These are phyloP conservation scores for Lactarius sp. DNA, from an alignment of 768 basidiomycete species.

Conservation along the genomic window DNA sequence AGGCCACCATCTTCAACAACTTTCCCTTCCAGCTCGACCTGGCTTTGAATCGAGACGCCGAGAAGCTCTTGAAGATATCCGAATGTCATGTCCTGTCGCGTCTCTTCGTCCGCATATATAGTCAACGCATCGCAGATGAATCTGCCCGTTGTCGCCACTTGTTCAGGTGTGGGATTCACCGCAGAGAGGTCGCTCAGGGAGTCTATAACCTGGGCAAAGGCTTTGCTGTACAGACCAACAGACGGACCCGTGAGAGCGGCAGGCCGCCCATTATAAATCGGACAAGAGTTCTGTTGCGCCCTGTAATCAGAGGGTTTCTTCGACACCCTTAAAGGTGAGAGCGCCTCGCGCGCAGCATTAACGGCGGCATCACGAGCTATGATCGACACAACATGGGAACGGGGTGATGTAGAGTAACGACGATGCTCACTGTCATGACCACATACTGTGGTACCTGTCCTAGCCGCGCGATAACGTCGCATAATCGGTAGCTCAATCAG, in stretches of 20 bases:
- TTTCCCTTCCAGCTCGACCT: not conserved
- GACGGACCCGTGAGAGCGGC: not conserved
- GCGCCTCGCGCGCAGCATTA: no score
- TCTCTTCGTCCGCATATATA: not conserved
- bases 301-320: no score
- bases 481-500: no score
- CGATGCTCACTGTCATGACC: no score
- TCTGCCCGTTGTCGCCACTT: not conserved
- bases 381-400: no score
- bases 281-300: not conserved
- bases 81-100: not conserved
- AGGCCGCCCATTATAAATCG: slow-evolving; percentile 1
- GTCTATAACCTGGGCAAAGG: not conserved
- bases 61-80: not conserved
- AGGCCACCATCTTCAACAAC: no score
- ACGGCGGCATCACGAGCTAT: no score
- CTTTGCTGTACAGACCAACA: not conserved
- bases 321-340: no score
- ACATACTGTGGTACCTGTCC: no score
- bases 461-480: no score
- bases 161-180: not conserved
- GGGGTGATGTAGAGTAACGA: no score
- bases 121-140: not conserved
- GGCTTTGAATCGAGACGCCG: not conserved
- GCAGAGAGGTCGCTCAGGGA: not conserved